These are phyloP conservation scores for Trametes meyenii DNA, from an alignment of 768 basidiomycete species.

Conservation along the genomic window DNA sequence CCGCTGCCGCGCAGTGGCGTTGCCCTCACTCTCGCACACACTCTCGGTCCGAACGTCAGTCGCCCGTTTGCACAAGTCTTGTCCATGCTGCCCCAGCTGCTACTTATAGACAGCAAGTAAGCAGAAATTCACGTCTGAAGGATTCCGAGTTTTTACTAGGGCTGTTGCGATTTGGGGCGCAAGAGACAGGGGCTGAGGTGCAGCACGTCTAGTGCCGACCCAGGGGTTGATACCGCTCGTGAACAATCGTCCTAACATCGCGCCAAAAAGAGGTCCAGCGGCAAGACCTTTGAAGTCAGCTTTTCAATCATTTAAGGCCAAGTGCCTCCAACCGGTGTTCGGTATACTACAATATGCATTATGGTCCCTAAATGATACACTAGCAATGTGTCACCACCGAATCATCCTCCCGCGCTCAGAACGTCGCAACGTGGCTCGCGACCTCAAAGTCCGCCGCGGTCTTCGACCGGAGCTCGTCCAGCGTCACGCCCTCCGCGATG, in stretches of 20 bases:
- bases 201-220: too few species aligned
- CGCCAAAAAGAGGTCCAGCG: not conserved
- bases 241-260: too few species aligned
- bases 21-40: not conserved
- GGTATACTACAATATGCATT: slow-evolving; percentile 17
- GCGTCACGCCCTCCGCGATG: slow-evolving; percentile 75
- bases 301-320: not conserved
- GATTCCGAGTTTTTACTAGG: too few species aligned
- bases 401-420: slow-evolving; percentile 35
- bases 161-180: too few species aligned
- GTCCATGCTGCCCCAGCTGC: too few species aligned
- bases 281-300: not conserved
- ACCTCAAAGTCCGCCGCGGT: slow-evolving; percentile 81
- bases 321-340: not conserved
- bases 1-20: not conserved
- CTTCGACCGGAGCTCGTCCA: slow-evolving; percentile 83
- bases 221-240: too few species aligned
- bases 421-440: slow-evolving; percentile 49
- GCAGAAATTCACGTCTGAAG: too few species aligned
- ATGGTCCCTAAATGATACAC: slow-evolving; percentile 18
- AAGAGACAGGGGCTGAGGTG: too few species aligned
- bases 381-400: not conserved
- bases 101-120: too few species aligned
- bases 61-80: too few species aligned
- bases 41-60: too few species aligned